Evolutionary conservation across 495 filamentous ascomycete genomes (phyloP).

Genomic region (Talaromyces wortmannii): DNA sequence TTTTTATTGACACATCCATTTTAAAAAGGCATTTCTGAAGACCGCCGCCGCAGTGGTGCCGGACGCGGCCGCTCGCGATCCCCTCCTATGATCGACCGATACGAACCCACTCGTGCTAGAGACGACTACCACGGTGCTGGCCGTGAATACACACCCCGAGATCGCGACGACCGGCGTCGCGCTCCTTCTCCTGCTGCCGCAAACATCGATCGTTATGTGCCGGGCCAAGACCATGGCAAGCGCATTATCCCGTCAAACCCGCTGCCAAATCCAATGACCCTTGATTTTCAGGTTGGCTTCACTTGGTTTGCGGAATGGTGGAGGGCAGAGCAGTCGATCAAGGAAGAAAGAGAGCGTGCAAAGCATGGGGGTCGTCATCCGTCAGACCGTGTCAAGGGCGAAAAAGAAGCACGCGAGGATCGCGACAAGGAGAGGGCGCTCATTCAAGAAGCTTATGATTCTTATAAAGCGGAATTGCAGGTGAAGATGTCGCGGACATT

Average conservation of each 20-base stretch:
- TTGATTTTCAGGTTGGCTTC: constrained; percentile 93
- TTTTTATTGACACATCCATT: constrained; percentile 4
- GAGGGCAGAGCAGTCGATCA: constrained; percentile 75
- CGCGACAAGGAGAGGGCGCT: constrained; percentile 80
- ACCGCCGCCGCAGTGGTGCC: constrained; percentile 35
- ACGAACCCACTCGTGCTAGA: constrained; percentile 53
- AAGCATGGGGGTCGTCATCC: constrained; percentile 69
- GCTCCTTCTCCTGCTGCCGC: constrained; percentile 54
- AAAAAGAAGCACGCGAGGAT: constrained; percentile 75
- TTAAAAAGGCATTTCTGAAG: constrained; percentile 29
- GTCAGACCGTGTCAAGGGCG: constrained; percentile 62
- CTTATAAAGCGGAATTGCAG: constrained; percentile 90
- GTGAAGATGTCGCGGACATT: constrained; percentile 84
- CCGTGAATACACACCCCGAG: constrained; percentile 59
- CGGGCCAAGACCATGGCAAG: constrained; percentile 61
- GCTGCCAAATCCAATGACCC: constrained; percentile 69
- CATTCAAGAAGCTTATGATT: constrained; percentile 88
- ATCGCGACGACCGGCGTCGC: constrained; percentile 60
- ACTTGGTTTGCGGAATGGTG: constrained; percentile 98
- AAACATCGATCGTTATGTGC: constrained; percentile 93
- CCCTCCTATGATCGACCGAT: constrained; percentile 62
- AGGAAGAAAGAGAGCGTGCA: constrained; percentile 76
- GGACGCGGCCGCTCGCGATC: constrained; percentile 62
- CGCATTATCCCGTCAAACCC: constrained; percentile 62
- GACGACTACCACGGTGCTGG: constrained; percentile 41